A percentile compares a stretch with the other conserved stretches of the same genome.
Evolutionary conservation across 1,284 basidiomycete species (phyloP).

Genomic region (Microbotryum intermedium): DNA sequence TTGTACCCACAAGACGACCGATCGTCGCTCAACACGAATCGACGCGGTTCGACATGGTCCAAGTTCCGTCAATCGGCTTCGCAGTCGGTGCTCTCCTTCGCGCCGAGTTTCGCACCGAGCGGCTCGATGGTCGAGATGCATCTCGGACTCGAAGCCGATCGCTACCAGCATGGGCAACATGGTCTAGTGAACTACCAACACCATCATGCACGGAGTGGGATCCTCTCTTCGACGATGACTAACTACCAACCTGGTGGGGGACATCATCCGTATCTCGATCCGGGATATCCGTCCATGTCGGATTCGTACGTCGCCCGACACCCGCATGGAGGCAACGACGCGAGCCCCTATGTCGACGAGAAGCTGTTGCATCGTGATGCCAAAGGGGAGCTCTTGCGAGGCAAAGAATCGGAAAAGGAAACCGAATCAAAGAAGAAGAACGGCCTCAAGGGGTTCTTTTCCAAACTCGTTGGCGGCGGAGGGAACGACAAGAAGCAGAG

Average conservation of each 20-base stretch:
- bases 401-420: background rate
- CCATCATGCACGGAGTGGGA: too few species aligned
- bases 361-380: too few species aligned
- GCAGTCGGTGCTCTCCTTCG: constrained; percentile 35
- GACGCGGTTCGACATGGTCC: constrained; percentile 20
- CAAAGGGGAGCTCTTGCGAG: background rate
- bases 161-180: too few species aligned
- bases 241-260: background rate
- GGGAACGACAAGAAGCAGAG: background rate
- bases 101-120: constrained; percentile 38
- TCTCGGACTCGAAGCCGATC: constrained; percentile 31
- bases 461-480: constrained; percentile 28
- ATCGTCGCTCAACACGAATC: constrained; percentile 14
- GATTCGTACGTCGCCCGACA: constrained; percentile 25
- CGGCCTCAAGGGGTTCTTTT: constrained; percentile 33
- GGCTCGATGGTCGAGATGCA: constrained; percentile 44
- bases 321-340: background rate
- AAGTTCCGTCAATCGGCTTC: constrained; percentile 28
- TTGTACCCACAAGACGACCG: background rate
- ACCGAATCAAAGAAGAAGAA: constrained; percentile 28
- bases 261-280: constrained; percentile 2
- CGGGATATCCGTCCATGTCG: constrained; percentile 21
- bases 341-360: too few species aligned
- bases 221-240: constrained; percentile 1
- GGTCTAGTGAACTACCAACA: too few species aligned